phyloP scores from a whole-genome alignment of 2,329 filamentous ascomycete genomes.

The Colletotrichum somersetense region DNA sequence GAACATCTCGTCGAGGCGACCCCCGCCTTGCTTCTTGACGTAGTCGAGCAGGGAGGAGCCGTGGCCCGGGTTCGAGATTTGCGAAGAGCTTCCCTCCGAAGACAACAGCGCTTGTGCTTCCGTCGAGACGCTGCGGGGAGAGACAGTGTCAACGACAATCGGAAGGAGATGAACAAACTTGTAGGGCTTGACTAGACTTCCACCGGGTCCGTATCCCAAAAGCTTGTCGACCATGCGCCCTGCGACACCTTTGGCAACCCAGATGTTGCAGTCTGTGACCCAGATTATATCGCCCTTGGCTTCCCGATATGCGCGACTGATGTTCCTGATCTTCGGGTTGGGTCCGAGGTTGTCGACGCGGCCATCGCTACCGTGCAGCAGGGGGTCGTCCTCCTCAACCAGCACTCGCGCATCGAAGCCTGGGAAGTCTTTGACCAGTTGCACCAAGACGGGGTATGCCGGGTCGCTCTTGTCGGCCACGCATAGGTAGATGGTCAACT shows the following conservation, averaged over 20 bases:
- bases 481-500: slow-evolving; percentile 85
- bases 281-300: slow-evolving; percentile 90
- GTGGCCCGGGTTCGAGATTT: slow-evolving; percentile 31
- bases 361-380: slow-evolving; percentile 68
- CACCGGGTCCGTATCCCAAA: slow-evolving; percentile 71
- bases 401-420: slow-evolving; percentile 78
- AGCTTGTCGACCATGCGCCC: slow-evolving; percentile 92
- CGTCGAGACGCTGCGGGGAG: slow-evolving; percentile 45
- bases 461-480: slow-evolving; percentile 81
- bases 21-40: slow-evolving; percentile 70
- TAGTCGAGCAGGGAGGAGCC: slow-evolving; percentile 46
- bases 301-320: slow-evolving; percentile 92
- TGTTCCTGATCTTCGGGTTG: slow-evolving; percentile 98
- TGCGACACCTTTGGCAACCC: slow-evolving; percentile 83
- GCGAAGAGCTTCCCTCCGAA: slow-evolving; percentile 49
- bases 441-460: slow-evolving; percentile 79
- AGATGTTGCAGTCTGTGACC: slow-evolving; percentile 97
- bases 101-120: slow-evolving; percentile 51
- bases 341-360: slow-evolving; percentile 78
- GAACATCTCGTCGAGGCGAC: slow-evolving; percentile 92
- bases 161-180: slow-evolving; percentile 98
- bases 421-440: slow-evolving; percentile 80
- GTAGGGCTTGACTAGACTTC: slow-evolving; percentile 68
- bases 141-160: slow-evolving; percentile 81
- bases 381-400: slow-evolving; percentile 84